Percentiles rank a stretch among this genome's conserved stretches.
These are phyloP conservation scores for Tuber calosporum DNA, from an alignment of 495 filamentous ascomycete genomes.

Conservation along the genomic window DNA sequence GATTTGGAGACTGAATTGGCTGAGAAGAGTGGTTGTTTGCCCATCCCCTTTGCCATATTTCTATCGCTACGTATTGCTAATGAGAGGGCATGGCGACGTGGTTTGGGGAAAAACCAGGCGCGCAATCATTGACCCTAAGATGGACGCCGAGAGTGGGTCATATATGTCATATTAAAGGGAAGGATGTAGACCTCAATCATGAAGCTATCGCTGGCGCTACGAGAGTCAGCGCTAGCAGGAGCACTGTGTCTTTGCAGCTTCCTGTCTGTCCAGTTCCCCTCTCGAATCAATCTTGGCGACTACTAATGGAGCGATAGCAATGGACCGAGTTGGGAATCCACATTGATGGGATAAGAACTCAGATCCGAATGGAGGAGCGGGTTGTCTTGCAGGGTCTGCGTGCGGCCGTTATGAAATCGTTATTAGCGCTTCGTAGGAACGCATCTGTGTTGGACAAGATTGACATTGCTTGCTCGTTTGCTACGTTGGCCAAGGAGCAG, in stretches of 20 bases:
- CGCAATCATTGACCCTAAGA: conserved; percentile 61
- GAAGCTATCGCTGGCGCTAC: conserved; percentile 49
- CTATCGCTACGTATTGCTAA: neutral
- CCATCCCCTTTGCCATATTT: conserved; percentile 22
- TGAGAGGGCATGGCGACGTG: neutral
- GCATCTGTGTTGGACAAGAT: conserved; percentile 84
- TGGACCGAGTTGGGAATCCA: conserved; percentile 73
- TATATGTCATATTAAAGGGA: conserved; percentile 84
- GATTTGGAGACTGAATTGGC: conserved; percentile 55
- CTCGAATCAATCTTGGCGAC: conserved; percentile 4
- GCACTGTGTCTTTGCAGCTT: conserved; percentile 75
- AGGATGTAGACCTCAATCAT: conserved; percentile 52
- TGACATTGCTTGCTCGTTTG: conserved; percentile 79
- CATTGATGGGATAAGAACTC: conserved; percentile 64
- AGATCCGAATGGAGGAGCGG: conserved; percentile 73
- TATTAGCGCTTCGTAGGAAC: conserved; percentile 78
- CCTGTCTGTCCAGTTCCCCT: conserved; percentile 41
- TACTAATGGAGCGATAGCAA: conserved; percentile 36
- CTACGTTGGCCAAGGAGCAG: conserved; percentile 66
- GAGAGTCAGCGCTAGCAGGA: conserved; percentile 68
- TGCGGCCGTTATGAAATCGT: conserved; percentile 63
- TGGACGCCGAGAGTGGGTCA: conserved; percentile 82
- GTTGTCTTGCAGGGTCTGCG: conserved; percentile 64
- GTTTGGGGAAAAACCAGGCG: conserved; percentile 38
- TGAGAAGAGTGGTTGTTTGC: conserved; percentile 44